Base-by-base conservation (phyloP, 306 rosid genomes). In the Ammopiptanthus mongolicus region DNA sequence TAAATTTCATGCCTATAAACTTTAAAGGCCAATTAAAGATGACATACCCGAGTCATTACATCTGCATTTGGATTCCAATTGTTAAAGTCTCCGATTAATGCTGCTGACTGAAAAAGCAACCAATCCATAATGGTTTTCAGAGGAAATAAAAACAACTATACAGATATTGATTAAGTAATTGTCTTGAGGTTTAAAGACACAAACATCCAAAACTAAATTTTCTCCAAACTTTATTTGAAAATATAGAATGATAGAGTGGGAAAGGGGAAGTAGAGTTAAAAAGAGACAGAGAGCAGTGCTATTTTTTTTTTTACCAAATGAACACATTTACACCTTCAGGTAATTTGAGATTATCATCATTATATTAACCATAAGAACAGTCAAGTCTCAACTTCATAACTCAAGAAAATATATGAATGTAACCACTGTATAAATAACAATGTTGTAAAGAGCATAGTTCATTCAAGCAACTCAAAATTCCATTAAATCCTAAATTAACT, bases 71-170 rank as follows among this genome's bases (percentile, higher is more conserved):
- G 91, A 90, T 95, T 91, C 98, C 98, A 95, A 78, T 81, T 86
- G 87, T 95, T 91, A 88, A 95, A 95, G 86, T 91, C 97, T 78
- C 98, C 98, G 56, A 95, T 91, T 77, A 95, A 75, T 18, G 98
- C 81, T 18, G 97, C 98, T 42, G 97, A 91, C 99, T 95, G 91
- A 79, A 88, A 84, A 78, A 25, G 55, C 75, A 84, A 31, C 65
- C 69, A 62, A 65, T 48, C 48, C 78, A 76, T 55, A 67, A 59
- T 28, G 55, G 42, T 61, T 58, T 34, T 46, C 61, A 52, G 51
- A 65, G 74, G 72, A 51, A 77, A 57, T 29, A 29, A 47, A 82
- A 65, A 23, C 29, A 65, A 25, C 29, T 37, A 56, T 56, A 46
- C 3, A 17, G 47, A 44, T 29, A 47, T 51, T 62, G 76, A 55